Evolutionary conservation across 768 basidiomycete genomes (phyloP).

Genomic region (Psilocybe tampanensis): DNA sequence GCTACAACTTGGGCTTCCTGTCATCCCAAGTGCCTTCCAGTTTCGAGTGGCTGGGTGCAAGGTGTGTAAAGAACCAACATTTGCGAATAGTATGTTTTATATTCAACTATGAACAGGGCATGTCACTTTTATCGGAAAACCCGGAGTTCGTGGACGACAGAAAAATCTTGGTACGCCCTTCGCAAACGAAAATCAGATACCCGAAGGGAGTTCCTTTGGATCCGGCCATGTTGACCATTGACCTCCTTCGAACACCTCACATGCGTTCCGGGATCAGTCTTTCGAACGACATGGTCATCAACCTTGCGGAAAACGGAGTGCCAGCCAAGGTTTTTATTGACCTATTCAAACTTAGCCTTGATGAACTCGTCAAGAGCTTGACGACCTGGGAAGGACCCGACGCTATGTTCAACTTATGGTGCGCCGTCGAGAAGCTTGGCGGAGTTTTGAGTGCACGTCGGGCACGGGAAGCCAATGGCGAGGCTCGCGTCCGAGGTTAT

Average conservation of each 20-base stretch:
- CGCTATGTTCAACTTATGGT: constrained; percentile 47
- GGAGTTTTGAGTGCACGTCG: constrained; percentile 38
- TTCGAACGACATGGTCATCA: constrained; percentile 61
- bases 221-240: constrained; percentile 47
- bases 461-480: constrained; percentile 36
- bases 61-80: constrained; percentile 25
- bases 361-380: constrained; percentile 35
- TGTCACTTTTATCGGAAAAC: constrained; percentile 35
- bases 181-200: constrained; percentile 51
- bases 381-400: constrained; percentile 47
- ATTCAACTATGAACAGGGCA: constrained; percentile 29
- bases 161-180: constrained; percentile 35
- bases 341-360: constrained; percentile 37
- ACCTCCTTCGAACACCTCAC: constrained; percentile 53
- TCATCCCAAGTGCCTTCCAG: constrained; percentile 50
- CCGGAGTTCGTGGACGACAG: constrained; percentile 6
- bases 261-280: constrained; percentile 47
- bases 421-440: constrained; percentile 37
- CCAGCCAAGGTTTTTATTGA: constrained; percentile 39
- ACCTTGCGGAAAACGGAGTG: constrained; percentile 68
- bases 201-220: constrained; percentile 31
- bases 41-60: constrained; percentile 51
- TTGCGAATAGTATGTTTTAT: neutral
- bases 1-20: constrained; percentile 32
- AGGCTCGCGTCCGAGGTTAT: constrained; percentile 48